phyloP scores from a whole-genome alignment of 2,329 filamentous ascomycete genomes.

The Cercospora janseana region DNA sequence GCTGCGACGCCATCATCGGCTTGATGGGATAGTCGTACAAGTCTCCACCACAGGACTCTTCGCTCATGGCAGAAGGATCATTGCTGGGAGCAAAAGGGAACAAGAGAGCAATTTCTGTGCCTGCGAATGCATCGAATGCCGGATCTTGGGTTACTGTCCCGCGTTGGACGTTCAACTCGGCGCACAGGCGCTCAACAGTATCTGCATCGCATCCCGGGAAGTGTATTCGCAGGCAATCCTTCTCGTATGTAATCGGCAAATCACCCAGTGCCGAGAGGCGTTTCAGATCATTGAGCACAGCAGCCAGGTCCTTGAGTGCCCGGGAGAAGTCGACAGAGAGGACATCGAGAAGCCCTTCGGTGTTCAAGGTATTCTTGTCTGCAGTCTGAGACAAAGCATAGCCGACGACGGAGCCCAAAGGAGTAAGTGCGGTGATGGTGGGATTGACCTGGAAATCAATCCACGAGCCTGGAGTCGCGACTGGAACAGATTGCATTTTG shows the following conservation, averaged over 20 bases:
- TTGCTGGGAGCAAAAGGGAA: slow-evolving; percentile 80
- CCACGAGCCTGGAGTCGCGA: slow-evolving; percentile 68
- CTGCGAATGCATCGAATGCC: slow-evolving; percentile 66
- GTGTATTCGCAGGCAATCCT: slow-evolving; percentile 70
- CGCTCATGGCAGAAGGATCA: slow-evolving; percentile 38
- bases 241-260: slow-evolving; percentile 73
- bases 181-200: slow-evolving; percentile 77
- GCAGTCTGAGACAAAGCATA: slow-evolving; percentile 42
- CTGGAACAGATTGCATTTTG: slow-evolving; percentile 61
- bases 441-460: slow-evolving; percentile 88
- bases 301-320: slow-evolving; percentile 77
- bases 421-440: slow-evolving; percentile 82
- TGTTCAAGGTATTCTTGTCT: slow-evolving; percentile 63
- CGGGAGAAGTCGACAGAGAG: slow-evolving; percentile 86
- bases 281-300: slow-evolving; percentile 76
- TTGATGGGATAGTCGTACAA: slow-evolving; percentile 21
- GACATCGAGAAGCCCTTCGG: slow-evolving; percentile 78
- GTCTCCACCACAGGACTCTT: slow-evolving; percentile 44
- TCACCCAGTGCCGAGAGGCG: slow-evolving; percentile 75
- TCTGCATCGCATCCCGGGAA: slow-evolving; percentile 88
- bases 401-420: slow-evolving; percentile 60
- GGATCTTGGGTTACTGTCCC: slow-evolving; percentile 77
- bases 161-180: slow-evolving; percentile 79
- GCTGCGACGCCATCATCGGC: slow-evolving; percentile 15
- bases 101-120: slow-evolving; percentile 70